Conservation (phyloP, 768 basidiomycete genomes). For the Naganishia antarctica region DNA sequence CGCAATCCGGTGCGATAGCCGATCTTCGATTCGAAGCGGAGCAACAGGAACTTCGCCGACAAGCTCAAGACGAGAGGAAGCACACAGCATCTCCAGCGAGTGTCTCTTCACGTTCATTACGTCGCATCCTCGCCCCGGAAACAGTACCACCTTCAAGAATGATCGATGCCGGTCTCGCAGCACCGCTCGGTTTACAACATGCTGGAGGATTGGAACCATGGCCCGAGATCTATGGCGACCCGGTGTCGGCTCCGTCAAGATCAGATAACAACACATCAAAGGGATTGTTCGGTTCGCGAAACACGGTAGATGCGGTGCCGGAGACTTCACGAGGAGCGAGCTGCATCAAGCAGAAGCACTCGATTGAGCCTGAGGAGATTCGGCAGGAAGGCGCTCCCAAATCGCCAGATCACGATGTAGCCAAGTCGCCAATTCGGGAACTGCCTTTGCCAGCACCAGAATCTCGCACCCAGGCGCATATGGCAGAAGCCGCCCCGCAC, state of each 20-base stretch:
- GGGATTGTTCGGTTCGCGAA: not conserved
- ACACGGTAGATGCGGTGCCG: too few species aligned
- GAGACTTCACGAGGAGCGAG: too few species aligned
- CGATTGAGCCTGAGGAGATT: too few species aligned
- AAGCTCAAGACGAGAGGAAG: not conserved
- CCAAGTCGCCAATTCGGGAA: too few species aligned
- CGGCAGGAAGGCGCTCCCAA: too few species aligned
- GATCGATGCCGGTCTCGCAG: not conserved
- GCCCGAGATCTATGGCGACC: not conserved
- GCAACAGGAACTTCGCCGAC: not conserved
- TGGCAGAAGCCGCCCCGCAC: too few species aligned
- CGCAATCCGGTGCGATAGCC: not conserved
- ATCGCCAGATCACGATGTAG: too few species aligned
- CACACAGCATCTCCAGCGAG: not conserved
- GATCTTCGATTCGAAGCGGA: not conserved
- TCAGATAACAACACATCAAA: not conserved
- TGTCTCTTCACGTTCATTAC: not conserved
- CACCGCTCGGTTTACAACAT: not conserved
- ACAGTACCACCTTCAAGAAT: not conserved
- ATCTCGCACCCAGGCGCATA: too few species aligned
- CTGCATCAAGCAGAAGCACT: too few species aligned
- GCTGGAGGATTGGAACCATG: not conserved
- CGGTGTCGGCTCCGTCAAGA: not conserved
- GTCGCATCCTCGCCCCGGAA: conserved; percentile 6
- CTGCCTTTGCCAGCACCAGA: too few species aligned